These are phyloP conservation scores for Solanum stenotomum DNA, from an alignment of 257 asterid genomes.

Conservation along the genomic window DNA sequence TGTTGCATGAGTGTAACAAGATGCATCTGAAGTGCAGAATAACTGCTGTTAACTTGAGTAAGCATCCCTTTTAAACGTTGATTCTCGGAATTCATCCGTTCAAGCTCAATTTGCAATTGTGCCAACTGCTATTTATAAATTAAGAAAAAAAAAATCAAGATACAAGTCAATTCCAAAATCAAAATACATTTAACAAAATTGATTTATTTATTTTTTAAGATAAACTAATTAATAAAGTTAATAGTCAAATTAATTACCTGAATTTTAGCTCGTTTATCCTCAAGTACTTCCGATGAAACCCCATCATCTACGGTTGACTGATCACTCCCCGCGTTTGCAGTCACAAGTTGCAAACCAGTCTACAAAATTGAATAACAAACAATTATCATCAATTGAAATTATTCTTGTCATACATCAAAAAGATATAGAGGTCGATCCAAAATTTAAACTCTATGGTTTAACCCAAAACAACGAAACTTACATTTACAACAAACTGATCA, in stretches of 20 bases:
- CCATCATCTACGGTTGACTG: conserved; percentile 80
- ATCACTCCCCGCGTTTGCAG: conserved; percentile 67
- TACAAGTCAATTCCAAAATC: background rate
- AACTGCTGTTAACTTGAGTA: conserved; percentile 52
- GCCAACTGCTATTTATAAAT: conserved; percentile 26
- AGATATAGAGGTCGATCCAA: background rate
- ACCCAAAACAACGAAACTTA: conserved; percentile 16
- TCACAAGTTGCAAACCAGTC: conserved; percentile 93
- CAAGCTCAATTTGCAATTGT: conserved; percentile 57
- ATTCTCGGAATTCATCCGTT: conserved; percentile 65
- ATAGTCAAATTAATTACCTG: conserved; percentile 39
- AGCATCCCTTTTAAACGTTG: conserved; percentile 70
- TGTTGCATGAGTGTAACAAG: conserved; percentile 34
- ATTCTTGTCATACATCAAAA: background rate
- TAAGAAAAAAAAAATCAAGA: background rate
- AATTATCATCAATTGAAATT: background rate
- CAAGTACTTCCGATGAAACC: conserved; percentile 25
- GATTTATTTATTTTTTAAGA: no score
- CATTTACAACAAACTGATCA: conserved; percentile 29
- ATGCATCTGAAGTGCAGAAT: conserved; percentile 57
- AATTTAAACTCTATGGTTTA: background rate
- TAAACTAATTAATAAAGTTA: background rate
- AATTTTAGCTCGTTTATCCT: conserved; percentile 40
- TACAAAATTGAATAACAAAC: background rate
- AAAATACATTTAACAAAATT: background rate